Percentiles rank a stretch among this genome's conserved stretches.
Evolutionary conservation across 306 rosid species (phyloP).

Genomic region (Lupinus albus): DNA sequence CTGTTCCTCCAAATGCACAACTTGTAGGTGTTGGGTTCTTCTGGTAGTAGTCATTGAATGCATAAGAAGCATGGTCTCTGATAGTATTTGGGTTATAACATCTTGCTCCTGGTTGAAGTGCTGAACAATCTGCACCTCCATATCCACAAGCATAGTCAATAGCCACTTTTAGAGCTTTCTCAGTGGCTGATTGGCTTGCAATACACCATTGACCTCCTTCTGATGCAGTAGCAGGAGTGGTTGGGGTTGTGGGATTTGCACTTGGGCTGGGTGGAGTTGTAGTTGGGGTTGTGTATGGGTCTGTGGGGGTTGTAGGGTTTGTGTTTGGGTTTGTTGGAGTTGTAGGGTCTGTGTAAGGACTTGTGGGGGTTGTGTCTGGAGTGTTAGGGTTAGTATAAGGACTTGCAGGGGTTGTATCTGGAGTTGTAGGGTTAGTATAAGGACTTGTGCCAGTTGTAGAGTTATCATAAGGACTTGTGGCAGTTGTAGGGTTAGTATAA

Average conservation of each 20-base stretch:
- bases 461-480: conserved; percentile 36
- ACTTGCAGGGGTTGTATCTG: conserved; percentile 13
- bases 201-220: conserved; percentile 82
- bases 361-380: conserved; percentile 33
- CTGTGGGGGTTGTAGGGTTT: conserved; percentile 39
- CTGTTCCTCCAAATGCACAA: conserved; percentile 91
- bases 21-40: conserved; percentile 92
- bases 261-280: conserved; percentile 29
- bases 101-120: conserved; percentile 67
- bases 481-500: conserved; percentile 17
- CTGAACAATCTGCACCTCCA: conserved; percentile 90
- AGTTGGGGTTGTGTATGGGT: conserved; percentile 40
- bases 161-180: conserved; percentile 86
- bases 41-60: conserved; percentile 88
- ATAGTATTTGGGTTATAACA: conserved; percentile 82
- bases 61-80: conserved; percentile 87
- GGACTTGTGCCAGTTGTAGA: conserved; percentile 45
- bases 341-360: conserved; percentile 34
- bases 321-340: conserved; percentile 39
- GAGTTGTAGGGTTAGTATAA: conserved; percentile 33
- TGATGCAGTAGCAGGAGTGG: conserved; percentile 43
- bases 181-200: conserved; percentile 74
- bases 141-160: conserved; percentile 97
- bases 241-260: conserved; percentile 38
- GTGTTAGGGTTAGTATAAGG: conserved; percentile 40